Evolutionary conservation across 306 rosid species (phyloP).

Genomic region (Argentina anserina): DNA sequence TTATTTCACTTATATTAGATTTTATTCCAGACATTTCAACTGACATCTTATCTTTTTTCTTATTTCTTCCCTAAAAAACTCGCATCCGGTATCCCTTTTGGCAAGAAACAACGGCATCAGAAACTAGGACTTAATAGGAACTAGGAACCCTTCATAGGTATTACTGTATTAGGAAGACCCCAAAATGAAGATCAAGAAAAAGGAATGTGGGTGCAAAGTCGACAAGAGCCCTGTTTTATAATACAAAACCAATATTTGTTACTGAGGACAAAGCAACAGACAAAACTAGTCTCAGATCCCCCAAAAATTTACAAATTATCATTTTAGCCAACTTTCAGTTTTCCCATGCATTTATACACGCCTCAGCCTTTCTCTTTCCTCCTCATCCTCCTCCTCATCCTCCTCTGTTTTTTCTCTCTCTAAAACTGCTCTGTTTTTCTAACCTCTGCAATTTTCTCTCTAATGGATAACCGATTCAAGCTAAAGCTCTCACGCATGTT

Average conservation of each 20-base stretch:
- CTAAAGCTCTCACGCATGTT: constrained; percentile 75
- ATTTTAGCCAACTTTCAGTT: constrained; percentile 30
- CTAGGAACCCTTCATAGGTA: neutral
- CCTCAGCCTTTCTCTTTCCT: constrained; percentile 13
- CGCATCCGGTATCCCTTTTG: neutral
- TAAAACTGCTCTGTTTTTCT: neutral
- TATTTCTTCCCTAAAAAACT: no score
- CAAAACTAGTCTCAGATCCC: constrained; percentile 23
- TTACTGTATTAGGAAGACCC: no score
- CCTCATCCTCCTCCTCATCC: neutral
- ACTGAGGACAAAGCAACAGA: constrained; percentile 32
- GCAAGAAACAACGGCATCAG: neutral
- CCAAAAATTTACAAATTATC: neutral
- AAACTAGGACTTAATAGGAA: no score
- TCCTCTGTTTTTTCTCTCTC: constrained; percentile 10
- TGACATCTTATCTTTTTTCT: neutral
- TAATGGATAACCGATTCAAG: constrained; percentile 72
- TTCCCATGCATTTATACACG: constrained; percentile 40
- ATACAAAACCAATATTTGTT: constrained; percentile 2
- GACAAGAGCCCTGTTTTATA: neutral
- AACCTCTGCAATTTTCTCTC: constrained; percentile 2
- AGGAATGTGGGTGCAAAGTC: neutral
- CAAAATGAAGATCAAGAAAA: neutral
- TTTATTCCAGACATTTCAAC: neutral
- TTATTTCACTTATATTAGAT: neutral